phyloP scores from a whole-genome alignment of 2,329 filamentous ascomycete genomes.

The Neobulgaria alba region DNA sequence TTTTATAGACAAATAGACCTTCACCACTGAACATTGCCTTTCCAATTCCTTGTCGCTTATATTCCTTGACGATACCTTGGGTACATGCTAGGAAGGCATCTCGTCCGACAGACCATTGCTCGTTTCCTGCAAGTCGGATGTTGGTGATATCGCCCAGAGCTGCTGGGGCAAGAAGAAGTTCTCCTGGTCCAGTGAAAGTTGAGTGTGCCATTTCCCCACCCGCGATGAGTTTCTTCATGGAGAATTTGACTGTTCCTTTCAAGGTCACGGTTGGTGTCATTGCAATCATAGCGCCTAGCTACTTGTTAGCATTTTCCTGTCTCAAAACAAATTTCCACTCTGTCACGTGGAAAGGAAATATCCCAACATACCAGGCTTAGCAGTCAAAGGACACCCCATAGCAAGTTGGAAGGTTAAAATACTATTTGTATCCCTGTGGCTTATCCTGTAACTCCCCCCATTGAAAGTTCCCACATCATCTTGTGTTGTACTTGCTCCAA shows the following conservation, averaged over 20 bases:
- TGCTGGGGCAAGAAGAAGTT: slow-evolving; percentile 74
- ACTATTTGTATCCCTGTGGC: slow-evolving; percentile 84
- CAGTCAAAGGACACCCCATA: slow-evolving; percentile 73
- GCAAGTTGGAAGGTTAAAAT: slow-evolving; percentile 84
- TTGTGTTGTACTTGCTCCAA: slow-evolving; percentile 51
- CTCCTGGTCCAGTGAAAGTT: slow-evolving; percentile 80
- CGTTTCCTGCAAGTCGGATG: slow-evolving; percentile 61
- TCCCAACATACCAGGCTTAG: slow-evolving; percentile 56
- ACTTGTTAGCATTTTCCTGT: background rate
- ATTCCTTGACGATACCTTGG: slow-evolving; percentile 78
- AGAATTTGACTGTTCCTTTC: slow-evolving; percentile 76
- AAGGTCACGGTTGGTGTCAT: slow-evolving; percentile 87
- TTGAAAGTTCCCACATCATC: slow-evolving; percentile 97
- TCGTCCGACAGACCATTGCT: slow-evolving; percentile 76
- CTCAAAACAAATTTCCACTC: background rate
- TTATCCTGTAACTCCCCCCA: slow-evolving; percentile 87
- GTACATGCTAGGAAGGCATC: slow-evolving; percentile 83
- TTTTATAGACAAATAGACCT: slow-evolving; percentile 83
- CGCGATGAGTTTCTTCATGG: slow-evolving; percentile 80
- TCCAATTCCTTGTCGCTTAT: slow-evolving; percentile 74
- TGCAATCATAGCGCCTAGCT: slow-evolving; percentile 76
- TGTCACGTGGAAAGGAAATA: background rate
- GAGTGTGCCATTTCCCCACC: slow-evolving; percentile 73
- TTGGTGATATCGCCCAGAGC: slow-evolving; percentile 79
- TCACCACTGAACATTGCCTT: slow-evolving; percentile 95